phyloP scores from a whole-genome alignment of 768 basidiomycete genomes.

The Boletus reticuloceps region DNA sequence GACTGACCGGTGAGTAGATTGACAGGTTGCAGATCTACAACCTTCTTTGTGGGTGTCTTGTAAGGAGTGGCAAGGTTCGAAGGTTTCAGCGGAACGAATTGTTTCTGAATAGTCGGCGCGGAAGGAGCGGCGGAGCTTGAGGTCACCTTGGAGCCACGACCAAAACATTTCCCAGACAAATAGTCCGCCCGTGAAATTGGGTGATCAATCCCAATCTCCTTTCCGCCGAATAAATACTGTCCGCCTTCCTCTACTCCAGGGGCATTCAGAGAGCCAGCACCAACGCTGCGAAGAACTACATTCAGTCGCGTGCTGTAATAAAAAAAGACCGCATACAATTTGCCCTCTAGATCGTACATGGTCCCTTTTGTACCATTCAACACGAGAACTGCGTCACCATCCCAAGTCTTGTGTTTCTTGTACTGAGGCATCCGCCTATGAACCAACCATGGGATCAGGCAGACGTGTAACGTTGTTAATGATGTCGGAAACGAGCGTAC shows the following conservation, averaged over 20 bases:
- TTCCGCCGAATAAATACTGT: conserved; percentile 45
- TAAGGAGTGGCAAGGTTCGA: conserved; percentile 21
- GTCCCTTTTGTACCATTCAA: conserved; percentile 44
- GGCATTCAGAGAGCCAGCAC: conserved; percentile 45
- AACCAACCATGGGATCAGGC: background rate
- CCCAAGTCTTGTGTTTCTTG: conserved; percentile 91
- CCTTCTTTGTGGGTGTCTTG: conserved; percentile 27
- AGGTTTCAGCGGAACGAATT: conserved; percentile 32
- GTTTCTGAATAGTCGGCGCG: conserved; percentile 32
- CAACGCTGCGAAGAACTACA: conserved; percentile 40
- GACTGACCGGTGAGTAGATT: conserved; percentile 28
- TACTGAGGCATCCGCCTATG: conserved; percentile 64
- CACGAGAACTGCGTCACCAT: conserved; percentile 72
- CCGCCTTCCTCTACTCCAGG: conserved; percentile 37
- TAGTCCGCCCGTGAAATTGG: conserved; percentile 53
- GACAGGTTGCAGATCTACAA: conserved; percentile 41
- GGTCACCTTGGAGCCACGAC: conserved; percentile 27
- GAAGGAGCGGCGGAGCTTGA: conserved; percentile 14
- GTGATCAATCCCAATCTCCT: conserved; percentile 66
- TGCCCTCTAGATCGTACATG: conserved; percentile 63
- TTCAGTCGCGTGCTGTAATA: background rate
- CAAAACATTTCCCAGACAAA: conserved; percentile 66
- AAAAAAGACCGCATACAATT: conserved; percentile 45
- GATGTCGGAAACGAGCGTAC: conserved; percentile 33
- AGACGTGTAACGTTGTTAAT: background rate